Evolutionary conservation across 2,329 filamentous ascomycete genomes (phyloP).

Genomic region (Exophiala alcalophila): DNA sequence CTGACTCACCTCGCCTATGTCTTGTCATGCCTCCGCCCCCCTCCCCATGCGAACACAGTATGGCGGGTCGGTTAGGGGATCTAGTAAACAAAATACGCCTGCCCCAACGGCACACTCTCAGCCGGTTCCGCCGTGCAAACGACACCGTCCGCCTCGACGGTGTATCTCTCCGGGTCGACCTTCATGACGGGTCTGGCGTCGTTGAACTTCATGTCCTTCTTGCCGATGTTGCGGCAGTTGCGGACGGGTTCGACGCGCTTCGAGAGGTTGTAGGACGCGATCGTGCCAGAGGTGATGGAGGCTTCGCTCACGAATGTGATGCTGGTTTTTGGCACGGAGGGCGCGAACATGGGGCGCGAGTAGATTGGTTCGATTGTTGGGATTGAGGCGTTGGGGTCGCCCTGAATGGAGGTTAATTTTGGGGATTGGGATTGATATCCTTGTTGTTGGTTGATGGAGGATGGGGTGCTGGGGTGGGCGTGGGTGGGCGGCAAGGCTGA

Average conservation of each 20-base stretch:
- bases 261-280: conserved; percentile 69
- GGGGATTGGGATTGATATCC: too few species aligned
- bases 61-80: too few species aligned
- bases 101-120: conserved; percentile 68
- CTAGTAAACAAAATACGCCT: conserved; percentile 77
- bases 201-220: conserved; percentile 90
- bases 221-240: conserved; percentile 70
- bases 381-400: conserved; percentile 78
- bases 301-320: conserved; percentile 80
- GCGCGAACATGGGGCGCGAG: conserved; percentile 80
- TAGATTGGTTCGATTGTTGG: conserved; percentile 83
- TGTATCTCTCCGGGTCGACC: conserved; percentile 87
- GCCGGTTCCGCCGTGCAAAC: conserved; percentile 72
- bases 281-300: conserved; percentile 64
- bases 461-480: not conserved
- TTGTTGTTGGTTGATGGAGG: too few species aligned
- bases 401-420: conserved; percentile 47
- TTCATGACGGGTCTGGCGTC: conserved; percentile 78
- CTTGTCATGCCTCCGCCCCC: conserved; percentile 1
- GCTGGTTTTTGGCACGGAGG: conserved; percentile 66
- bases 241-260: conserved; percentile 79
- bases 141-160: conserved; percentile 78
- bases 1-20: too few species aligned
- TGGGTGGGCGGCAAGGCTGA: not conserved
- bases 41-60: too few species aligned